Evolutionary conservation across 768 basidiomycete species (phyloP).

Genomic region (Panaeolus cyanescens): DNA sequence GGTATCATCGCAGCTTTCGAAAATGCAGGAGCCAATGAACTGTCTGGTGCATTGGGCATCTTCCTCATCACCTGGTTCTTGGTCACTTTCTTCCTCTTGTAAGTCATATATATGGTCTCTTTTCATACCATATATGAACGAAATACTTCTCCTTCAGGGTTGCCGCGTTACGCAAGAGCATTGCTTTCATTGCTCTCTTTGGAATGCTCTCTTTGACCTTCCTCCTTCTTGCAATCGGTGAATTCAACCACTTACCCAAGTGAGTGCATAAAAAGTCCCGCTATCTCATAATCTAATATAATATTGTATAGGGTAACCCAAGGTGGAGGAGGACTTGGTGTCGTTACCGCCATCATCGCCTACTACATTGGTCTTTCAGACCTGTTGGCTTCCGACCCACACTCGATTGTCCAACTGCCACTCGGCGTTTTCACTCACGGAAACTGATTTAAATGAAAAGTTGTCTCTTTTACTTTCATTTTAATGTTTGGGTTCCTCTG

Average conservation of each 20-base stretch:
- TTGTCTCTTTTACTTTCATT: background rate
- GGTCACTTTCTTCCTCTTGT: constrained; percentile 58
- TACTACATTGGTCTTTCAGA: constrained; percentile 42
- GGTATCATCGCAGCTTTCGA: constrained; percentile 58
- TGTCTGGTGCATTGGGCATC: constrained; percentile 60
- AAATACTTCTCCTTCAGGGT: constrained; percentile 11
- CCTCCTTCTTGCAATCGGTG: constrained; percentile 22
- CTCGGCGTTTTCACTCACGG: constrained; percentile 29
- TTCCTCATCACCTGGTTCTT: constrained; percentile 68
- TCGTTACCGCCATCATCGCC: constrained; percentile 40
- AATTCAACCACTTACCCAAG: constrained; percentile 27
- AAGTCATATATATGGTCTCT: background rate
- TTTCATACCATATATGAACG: background rate
- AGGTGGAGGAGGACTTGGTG: constrained; percentile 39
- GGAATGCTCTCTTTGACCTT: constrained; percentile 21
- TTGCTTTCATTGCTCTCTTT: constrained; percentile 23
- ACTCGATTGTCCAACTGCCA: constrained; percentile 32
- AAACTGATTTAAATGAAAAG: background rate
- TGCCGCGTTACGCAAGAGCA: constrained; percentile 22
- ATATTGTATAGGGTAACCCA: constrained; percentile 26
- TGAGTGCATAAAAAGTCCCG: constrained; percentile 18
- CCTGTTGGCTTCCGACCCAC: constrained; percentile 34
- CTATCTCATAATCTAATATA: background rate
- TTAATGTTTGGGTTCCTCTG: no score
- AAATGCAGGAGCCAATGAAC: constrained; percentile 27